These are phyloP conservation scores for Didymella exigua DNA, from an alignment of 2,329 filamentous ascomycete genomes.

Conservation along the genomic window DNA sequence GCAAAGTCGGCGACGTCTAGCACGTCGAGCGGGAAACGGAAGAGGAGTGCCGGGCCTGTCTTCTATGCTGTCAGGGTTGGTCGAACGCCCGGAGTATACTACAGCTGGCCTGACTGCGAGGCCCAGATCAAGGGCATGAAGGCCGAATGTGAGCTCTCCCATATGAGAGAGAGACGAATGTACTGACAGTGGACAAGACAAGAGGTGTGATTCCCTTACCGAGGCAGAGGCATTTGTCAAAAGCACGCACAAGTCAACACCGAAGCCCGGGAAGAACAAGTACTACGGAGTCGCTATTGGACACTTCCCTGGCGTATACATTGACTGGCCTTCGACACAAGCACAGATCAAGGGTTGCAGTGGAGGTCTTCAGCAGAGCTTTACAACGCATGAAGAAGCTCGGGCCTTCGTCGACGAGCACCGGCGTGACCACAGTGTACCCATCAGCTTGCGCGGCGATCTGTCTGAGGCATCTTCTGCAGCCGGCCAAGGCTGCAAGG, in stretches of 20 bases:
- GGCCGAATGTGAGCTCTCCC: conserved; percentile 42
- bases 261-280: conserved; percentile 53
- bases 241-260: conserved; percentile 52
- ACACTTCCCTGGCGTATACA: conserved; percentile 65
- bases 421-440: conserved; percentile 35
- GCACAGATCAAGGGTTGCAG: conserved; percentile 76
- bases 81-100: conserved; percentile 66
- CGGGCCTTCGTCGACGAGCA: conserved; percentile 69
- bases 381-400: conserved; percentile 67
- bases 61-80: conserved; percentile 69
- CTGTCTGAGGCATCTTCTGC: conserved; percentile 35
- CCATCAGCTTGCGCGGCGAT: conserved; percentile 37
- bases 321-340: conserved; percentile 71
- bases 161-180: no score
- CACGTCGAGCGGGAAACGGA: conserved; percentile 58
- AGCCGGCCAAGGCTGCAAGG: conserved; percentile 20
- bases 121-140: conserved; percentile 65
- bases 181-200: conserved; percentile 60
- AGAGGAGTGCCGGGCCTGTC: conserved; percentile 57
- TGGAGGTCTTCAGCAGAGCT: conserved; percentile 62
- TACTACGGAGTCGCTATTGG: conserved; percentile 67
- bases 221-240: conserved; percentile 84
- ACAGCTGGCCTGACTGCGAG: conserved; percentile 67
- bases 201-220: conserved; percentile 73
- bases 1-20: conserved; percentile 28